Conservation (phyloP, 1,284 basidiomycete genomes). For the Thelephora terrestris region DNA sequence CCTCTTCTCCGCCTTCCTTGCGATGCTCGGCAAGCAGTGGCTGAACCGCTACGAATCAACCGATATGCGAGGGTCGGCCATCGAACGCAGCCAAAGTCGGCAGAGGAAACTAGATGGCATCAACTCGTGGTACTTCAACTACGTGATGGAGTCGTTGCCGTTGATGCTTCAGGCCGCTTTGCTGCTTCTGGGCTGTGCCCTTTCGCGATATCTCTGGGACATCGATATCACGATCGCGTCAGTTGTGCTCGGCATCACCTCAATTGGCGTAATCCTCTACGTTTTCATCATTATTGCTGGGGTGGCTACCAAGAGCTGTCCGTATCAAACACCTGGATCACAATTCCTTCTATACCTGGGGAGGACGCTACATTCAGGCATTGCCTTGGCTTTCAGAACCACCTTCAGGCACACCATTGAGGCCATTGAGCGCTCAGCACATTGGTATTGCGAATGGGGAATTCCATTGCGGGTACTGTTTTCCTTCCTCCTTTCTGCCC, state of each 20-base stretch:
- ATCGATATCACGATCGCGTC: not conserved
- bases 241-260: not conserved
- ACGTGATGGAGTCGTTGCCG: slow-evolving; percentile 1
- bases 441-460: too few species aligned
- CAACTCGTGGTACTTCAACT: not conserved
- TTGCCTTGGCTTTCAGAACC: too few species aligned
- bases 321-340: slow-evolving; percentile 1
- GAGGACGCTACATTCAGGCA: not conserved
- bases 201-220: too few species aligned
- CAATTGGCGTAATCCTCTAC: slow-evolving; percentile 1
- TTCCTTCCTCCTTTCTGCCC: too few species aligned
- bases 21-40: not conserved
- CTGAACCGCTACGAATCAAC: not conserved
- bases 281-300: not conserved
- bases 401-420: too few species aligned
- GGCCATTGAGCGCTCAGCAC: too few species aligned
- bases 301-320: not conserved
- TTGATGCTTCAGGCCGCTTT: slow-evolving; percentile 1
- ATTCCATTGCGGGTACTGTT: too few species aligned
- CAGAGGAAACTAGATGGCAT: too few species aligned
- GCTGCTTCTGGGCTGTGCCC: not conserved
- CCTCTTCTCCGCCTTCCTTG: too few species aligned
- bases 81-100: too few species aligned
- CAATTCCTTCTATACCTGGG: not conserved
- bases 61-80: not conserved